Evolutionary conservation across 2,329 filamentous ascomycete species (phyloP), one percentile per base, ranked within the genome.

Genomic region (Hypoxylon sp.): DNA sequence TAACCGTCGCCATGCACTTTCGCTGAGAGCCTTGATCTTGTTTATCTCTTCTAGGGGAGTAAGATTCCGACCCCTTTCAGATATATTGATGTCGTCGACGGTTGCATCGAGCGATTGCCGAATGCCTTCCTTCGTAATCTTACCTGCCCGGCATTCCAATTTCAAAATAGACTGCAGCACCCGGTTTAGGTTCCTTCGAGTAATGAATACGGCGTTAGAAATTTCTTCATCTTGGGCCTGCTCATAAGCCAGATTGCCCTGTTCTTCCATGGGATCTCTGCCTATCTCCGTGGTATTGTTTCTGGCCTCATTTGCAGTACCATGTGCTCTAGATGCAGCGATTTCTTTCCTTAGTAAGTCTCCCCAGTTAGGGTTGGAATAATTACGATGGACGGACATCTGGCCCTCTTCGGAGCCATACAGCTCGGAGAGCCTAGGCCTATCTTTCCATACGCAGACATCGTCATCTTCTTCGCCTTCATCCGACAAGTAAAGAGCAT

Each of bases 161-260:
- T 78, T 78, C 1, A 78, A 68, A n/a, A 77, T 29, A 52, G 74
- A 76, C 56, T 78, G 75, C 0, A 73, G 74, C 5, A 74, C 57
- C 15, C 68, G 69, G 1, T 74, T 76, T 8, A 78, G 62, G 47
- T 73, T 76, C 5, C 63, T 65, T 5, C 71, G 68, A 2, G 72
- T 61, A 1, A 67, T 65, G 0, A 71, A 67, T 6, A 76, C 53
- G 1, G 69, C 61, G 19, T 73, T 56, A 15, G 64, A 54, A 11
- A 72, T 39, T 7, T 74, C 67, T 15, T 59, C 65, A 3, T 71
- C 67, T 19, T 61, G 68, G 27, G 62, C 61, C 0, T 67, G 54
- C 6, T 67, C 70, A 2, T 61, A n/a, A 7, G 68, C 63, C 35
- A 60, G 11, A 2, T 48, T 66, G 3, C 10, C 51, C 21, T 44